Percentiles rank a stretch among this genome's conserved stretches.
These are phyloP conservation scores for Haplosporangium sp. DNA, from an alignment of 371 early-diverging fungal species.

Conservation along the genomic window DNA sequence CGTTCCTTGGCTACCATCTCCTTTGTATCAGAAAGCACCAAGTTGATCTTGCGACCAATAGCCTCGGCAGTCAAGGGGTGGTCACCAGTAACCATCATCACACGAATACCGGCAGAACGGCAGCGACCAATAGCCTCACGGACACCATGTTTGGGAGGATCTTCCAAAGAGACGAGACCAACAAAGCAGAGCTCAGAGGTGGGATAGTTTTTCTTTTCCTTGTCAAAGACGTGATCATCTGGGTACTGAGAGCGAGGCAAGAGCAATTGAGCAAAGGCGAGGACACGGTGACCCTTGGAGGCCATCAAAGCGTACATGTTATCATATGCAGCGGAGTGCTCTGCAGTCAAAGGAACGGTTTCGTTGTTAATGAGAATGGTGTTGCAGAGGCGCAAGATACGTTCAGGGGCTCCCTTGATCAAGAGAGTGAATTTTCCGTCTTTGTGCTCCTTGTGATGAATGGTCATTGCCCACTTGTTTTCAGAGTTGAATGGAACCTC, in stretches of 20 bases:
- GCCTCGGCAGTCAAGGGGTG: conserved; percentile 92
- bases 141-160: conserved; percentile 97
- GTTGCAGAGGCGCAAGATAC: conserved; percentile 82
- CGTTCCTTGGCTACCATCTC: conserved; percentile 77
- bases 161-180: conserved; percentile 92
- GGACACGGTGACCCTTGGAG: conserved; percentile 91
- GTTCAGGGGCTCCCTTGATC: conserved; percentile 97
- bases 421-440: conserved; percentile 77
- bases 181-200: conserved; percentile 79
- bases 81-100: conserved; percentile 98
- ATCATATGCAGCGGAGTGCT: conserved; percentile 70
- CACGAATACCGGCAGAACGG: conserved; percentile 91
- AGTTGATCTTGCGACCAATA: conserved; percentile 91
- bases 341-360: conserved; percentile 67
- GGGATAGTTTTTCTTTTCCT: conserved; percentile 84
- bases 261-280: conserved; percentile 88
- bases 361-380: conserved; percentile 66
- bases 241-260: conserved; percentile 77
- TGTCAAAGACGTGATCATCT: conserved; percentile 75
- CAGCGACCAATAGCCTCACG: conserved; percentile 94
- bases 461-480: conserved; percentile 94
- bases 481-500: conserved; percentile 97
- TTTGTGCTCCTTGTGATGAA: conserved; percentile 78
- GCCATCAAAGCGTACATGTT: conserved; percentile 89
- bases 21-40: conserved; percentile 90